phyloP scores from a whole-genome alignment of 257 asterid species.

The Rauvolfia tetraphylla region DNA sequence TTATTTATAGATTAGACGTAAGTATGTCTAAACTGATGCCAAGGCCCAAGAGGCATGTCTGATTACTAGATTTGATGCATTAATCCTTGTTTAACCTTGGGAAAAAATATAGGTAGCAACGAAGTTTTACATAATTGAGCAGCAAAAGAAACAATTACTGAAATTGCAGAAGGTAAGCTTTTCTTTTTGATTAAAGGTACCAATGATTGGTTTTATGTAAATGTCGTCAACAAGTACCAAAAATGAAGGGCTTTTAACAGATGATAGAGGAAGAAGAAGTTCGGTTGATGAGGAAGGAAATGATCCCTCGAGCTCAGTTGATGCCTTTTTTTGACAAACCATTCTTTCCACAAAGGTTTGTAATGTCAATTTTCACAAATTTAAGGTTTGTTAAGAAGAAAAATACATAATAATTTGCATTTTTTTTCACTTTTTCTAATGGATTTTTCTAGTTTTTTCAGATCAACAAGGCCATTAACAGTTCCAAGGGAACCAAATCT shows the following conservation, averaged over 20 bases:
- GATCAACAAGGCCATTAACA: slow-evolving; percentile 76
- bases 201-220: neutral
- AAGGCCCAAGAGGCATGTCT: too few relatives aligned
- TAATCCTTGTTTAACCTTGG: neutral
- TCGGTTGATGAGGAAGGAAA: slow-evolving; percentile 56
- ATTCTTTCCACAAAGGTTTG: slow-evolving; percentile 67
- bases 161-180: slow-evolving; percentile 58
- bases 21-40: neutral
- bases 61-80: neutral
- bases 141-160: slow-evolving; percentile 57
- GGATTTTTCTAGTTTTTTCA: slow-evolving; percentile 11
- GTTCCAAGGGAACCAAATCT: slow-evolving; percentile 65
- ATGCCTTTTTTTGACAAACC: slow-evolving; percentile 79
- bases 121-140: slow-evolving; percentile 49
- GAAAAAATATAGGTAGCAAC: slow-evolving; percentile 44
- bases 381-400: neutral
- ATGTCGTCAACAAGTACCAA: neutral
- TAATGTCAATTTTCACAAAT: neutral
- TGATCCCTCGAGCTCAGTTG: slow-evolving; percentile 82
- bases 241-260: slow-evolving; percentile 23
- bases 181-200: too few relatives aligned
- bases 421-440: neutral
- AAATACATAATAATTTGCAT: neutral
- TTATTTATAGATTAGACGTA: neutral
- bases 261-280: slow-evolving; percentile 78